Conservation (phyloP, 163 green algal species). For the Coccomyxa subellipsoidea region DNA sequence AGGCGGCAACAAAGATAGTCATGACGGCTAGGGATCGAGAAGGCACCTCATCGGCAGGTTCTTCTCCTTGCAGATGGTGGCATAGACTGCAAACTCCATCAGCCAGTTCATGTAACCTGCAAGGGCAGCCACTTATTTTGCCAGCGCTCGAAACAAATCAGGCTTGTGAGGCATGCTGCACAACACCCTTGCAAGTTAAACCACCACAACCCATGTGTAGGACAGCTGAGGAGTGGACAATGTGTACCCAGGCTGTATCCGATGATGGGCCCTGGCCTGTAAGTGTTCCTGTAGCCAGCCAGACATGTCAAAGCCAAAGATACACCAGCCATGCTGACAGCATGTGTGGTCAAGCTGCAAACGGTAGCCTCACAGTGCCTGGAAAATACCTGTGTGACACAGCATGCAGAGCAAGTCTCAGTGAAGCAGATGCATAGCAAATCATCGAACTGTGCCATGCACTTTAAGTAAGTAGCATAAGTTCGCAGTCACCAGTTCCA, state of each 20-base stretch:
- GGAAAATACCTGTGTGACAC: no score
- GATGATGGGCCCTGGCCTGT: not conserved
- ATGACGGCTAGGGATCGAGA: not conserved
- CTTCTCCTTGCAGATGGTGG: conserved; percentile 13
- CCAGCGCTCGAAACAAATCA: no score
- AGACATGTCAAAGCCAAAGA: no score
- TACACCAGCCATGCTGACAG: no score
- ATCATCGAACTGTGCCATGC: no score
- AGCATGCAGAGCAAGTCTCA: no score
- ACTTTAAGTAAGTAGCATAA: not conserved
- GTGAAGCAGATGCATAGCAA: no score
- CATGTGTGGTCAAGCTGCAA: no score
- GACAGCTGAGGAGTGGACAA: not conserved
- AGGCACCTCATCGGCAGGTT: not conserved
- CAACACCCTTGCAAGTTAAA: no score
- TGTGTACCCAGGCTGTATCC: not conserved
- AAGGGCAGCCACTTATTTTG: no score
- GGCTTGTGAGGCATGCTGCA: not conserved
- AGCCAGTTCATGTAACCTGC: conserved; percentile 1
- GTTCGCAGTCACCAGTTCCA: not conserved
- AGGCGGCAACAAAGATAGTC: not conserved
- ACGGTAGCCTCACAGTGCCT: no score
- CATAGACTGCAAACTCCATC: conserved; percentile 7
- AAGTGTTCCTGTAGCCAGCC: not conserved
- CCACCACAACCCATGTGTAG: no score